Evolutionary conservation across 2,329 filamentous ascomycete genomes (phyloP).

Genomic region (Fusarium sp.): DNA sequence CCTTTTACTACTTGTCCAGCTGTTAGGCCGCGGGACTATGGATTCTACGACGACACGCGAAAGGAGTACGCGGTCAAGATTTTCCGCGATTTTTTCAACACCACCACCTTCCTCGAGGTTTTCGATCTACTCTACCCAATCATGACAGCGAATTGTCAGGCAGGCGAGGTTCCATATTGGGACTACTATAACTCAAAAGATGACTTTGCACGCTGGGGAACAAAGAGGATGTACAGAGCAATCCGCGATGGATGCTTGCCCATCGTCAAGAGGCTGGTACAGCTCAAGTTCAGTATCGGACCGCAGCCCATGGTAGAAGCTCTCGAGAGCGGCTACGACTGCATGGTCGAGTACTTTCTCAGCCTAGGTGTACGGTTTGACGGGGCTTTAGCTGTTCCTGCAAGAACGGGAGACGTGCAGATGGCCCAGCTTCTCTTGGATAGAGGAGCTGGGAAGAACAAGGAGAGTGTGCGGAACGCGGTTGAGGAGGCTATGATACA

Average conservation of each 20-base stretch:
- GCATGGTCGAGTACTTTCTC: background rate
- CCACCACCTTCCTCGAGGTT: background rate
- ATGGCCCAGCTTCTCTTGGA: background rate
- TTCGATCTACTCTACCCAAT: background rate
- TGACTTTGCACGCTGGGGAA: background rate
- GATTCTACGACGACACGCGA: background rate
- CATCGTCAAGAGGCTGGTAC: background rate
- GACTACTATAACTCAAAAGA: background rate
- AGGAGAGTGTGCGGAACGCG: background rate
- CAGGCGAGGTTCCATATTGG: background rate
- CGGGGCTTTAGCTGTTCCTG: background rate
- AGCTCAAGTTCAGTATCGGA: background rate
- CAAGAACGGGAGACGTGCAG: background rate
- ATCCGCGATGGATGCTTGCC: background rate
- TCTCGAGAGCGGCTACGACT: background rate
- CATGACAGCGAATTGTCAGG: background rate
- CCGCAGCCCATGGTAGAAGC: background rate
- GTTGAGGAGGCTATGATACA: background rate
- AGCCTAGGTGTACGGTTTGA: background rate
- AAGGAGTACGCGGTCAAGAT: background rate
- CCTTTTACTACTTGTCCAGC: background rate
- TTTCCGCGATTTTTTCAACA: background rate
- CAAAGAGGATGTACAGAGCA: background rate
- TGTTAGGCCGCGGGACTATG: background rate
- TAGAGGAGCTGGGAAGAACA: background rate